phyloP scores from a whole-genome alignment of 257 asterid genomes.

The Prunella vulgaris region DNA sequence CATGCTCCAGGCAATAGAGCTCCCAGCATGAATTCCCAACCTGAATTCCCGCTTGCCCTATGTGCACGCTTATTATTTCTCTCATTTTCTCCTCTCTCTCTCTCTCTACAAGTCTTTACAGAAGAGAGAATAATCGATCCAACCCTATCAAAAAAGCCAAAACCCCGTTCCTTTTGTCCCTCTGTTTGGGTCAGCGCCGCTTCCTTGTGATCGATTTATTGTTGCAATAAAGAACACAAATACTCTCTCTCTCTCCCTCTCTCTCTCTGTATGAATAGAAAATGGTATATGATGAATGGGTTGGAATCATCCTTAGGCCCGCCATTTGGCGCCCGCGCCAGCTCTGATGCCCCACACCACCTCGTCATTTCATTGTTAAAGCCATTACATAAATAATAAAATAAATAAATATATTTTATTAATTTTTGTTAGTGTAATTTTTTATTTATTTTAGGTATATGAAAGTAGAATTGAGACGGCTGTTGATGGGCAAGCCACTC shows the following conservation, averaged over 20 bases:
- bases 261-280: neutral
- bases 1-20: slow-evolving; percentile 47
- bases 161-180: slow-evolving; percentile 13
- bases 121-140: neutral
- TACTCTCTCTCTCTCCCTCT: neutral
- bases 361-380: neutral
- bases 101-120: neutral
- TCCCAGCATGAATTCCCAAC: slow-evolving; percentile 48
- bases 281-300: slow-evolving; percentile 29
- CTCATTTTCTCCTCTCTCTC: slow-evolving; percentile 36
- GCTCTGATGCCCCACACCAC: slow-evolving; percentile 19
- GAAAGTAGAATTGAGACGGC: too few relatives aligned
- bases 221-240: neutral
- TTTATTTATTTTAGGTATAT: too few relatives aligned
- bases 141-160: neutral
- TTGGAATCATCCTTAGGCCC: slow-evolving; percentile 37
- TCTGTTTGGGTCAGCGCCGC: neutral
- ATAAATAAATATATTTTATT: too few relatives aligned
- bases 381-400: too few relatives aligned
- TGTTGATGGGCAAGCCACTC: too few relatives aligned
- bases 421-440: too few relatives aligned
- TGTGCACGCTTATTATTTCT: slow-evolving; percentile 41
- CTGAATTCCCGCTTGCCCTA: slow-evolving; percentile 45
- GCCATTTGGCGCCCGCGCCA: slow-evolving; percentile 35
- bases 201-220: neutral